Base-by-base conservation (phyloP, 2,329 filamentous ascomycete species). In the Nigrospora osmanthi region DNA sequence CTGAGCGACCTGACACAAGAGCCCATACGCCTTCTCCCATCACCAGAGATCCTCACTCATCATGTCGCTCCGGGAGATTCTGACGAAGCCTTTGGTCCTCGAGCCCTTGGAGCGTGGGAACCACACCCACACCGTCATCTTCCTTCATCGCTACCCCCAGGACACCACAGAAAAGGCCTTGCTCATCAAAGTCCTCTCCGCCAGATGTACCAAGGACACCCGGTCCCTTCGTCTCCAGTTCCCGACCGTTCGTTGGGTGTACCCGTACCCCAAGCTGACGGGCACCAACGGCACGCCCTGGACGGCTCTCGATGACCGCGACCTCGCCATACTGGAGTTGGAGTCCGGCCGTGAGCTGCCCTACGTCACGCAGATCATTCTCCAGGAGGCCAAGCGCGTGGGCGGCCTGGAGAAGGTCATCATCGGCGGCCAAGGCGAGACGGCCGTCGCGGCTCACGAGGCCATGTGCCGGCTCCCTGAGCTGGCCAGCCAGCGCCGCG, bases 101-200 rank as follows among this genome's bases (percentile, higher is more conserved):
- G 42, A 47, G 12, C 42, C 52, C 11, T 36, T 42, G 12, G 15
- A 2, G 13, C 4, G n/a, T 28, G 39, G 38, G 6, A 35, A 47
- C 33, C 52, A 52, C 42, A 48, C 49, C 12, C 49, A 53, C 32
- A 54, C 52, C 4, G 49, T 54, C 4, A 44, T 54, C 16, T 54
- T 54, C 44, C 47, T 54, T 7, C 52, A 53, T 43, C 43, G 46
- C 3, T 49, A 51, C 36, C 42, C 51, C 11, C 35, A 41, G 4
- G 36, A 41, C 4, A 49, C 44, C 19, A 45, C 47, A 3, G 47
- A 48, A 14, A 38, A 49, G 4, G 44, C 50, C 23, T 30, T 54
- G 3, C 42, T 13, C 37, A 5, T 12, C 44, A 54, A 54, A 28
- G 40, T 52, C 11, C 46, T 54, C 17, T 46, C 51, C 0, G 17